Evolutionary conservation across 2,329 filamentous ascomycete species (phyloP).

Genomic region (Trichophyton benhamiae): DNA sequence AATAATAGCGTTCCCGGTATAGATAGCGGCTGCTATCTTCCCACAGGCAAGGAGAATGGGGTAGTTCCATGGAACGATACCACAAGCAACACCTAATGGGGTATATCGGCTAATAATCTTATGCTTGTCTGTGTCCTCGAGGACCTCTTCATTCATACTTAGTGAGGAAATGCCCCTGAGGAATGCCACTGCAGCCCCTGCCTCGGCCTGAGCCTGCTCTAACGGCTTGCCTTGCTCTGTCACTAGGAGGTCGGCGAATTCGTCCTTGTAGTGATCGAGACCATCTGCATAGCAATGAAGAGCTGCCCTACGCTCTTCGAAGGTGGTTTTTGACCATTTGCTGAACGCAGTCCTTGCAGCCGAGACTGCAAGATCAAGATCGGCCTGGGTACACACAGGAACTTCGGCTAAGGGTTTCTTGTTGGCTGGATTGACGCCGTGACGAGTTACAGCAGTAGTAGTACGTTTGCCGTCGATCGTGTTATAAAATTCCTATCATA

Average conservation of each 20-base stretch:
- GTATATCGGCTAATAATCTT: constrained; percentile 6
- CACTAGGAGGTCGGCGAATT: constrained; percentile 35
- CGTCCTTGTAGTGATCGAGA: constrained; percentile 30
- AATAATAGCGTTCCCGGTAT: constrained; percentile 46
- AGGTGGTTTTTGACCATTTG: constrained; percentile 36
- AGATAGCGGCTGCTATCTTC: constrained; percentile 46
- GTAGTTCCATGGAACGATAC: constrained; percentile 43
- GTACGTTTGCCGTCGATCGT: constrained; percentile 34
- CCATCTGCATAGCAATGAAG: constrained; percentile 32
- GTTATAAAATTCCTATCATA: constrained; percentile 28
- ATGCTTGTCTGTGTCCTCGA: constrained; percentile 31
- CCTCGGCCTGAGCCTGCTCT: background rate
- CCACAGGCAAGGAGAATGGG: constrained; percentile 25
- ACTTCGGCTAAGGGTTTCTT: constrained; percentile 35
- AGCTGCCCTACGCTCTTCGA: constrained; percentile 32
- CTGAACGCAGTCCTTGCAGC: constrained; percentile 37
- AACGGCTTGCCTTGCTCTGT: constrained; percentile 42
- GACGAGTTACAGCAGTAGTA: constrained; percentile 23
- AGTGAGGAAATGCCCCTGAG: constrained; percentile 2
- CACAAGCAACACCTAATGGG: constrained; percentile 23
- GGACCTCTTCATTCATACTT: constrained; percentile 33
- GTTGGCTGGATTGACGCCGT: constrained; percentile 36
- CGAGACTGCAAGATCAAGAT: constrained; percentile 37
- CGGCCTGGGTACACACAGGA: constrained; percentile 31
- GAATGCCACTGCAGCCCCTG: background rate